These are phyloP conservation scores for Meyerozyma athensensis DNA, from an alignment of 1,139 yeast species.

Conservation along the genomic window DNA sequence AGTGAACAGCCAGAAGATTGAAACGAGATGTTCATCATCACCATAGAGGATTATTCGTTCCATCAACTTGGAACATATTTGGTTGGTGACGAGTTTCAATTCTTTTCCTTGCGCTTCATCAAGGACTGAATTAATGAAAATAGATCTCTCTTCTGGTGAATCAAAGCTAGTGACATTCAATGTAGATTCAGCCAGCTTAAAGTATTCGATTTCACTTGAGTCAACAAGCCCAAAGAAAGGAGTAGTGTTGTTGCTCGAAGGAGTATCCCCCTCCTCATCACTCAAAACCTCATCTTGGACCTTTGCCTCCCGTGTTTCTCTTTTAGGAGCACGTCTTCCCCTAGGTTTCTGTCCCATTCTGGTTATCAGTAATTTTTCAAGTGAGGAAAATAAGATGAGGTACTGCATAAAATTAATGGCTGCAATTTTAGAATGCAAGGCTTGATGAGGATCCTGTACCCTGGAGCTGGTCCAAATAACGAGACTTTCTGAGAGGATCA, in stretches of 20 bases:
- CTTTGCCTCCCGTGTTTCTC: conserved; percentile 1
- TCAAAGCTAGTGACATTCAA: conserved; percentile 78
- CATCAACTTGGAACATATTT: conserved; percentile 86
- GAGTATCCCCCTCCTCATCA: not conserved
- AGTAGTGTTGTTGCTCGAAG: conserved; percentile 6
- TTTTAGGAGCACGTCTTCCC: conserved; percentile 3
- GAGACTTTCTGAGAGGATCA: conserved; percentile 68
- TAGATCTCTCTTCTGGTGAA: conserved; percentile 62
- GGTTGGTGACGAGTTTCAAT: conserved; percentile 87
- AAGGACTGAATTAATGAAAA: conserved; percentile 70
- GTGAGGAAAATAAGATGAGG: conserved; percentile 1
- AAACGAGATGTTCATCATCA: conserved; percentile 58
- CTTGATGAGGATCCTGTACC: conserved; percentile 7
- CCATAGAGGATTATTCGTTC: conserved; percentile 78
- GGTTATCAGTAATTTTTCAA: not conserved
- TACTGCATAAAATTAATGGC: conserved; percentile 1
- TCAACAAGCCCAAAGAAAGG: conserved; percentile 83
- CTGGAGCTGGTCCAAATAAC: conserved; percentile 46
- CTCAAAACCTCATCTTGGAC: not conserved
- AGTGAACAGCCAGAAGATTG: conserved; percentile 59
- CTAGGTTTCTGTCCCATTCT: not conserved
- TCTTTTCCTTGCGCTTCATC: conserved; percentile 91
- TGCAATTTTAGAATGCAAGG: not conserved
- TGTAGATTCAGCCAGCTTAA: conserved; percentile 87
- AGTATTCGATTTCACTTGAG: conserved; percentile 78